A percentile compares a stretch with the other conserved stretches of the same genome.
These are phyloP conservation scores for Asterella californica DNA, from an alignment of 225 moss, liverwort and hornwort genomes.

Conservation along the genomic window DNA sequence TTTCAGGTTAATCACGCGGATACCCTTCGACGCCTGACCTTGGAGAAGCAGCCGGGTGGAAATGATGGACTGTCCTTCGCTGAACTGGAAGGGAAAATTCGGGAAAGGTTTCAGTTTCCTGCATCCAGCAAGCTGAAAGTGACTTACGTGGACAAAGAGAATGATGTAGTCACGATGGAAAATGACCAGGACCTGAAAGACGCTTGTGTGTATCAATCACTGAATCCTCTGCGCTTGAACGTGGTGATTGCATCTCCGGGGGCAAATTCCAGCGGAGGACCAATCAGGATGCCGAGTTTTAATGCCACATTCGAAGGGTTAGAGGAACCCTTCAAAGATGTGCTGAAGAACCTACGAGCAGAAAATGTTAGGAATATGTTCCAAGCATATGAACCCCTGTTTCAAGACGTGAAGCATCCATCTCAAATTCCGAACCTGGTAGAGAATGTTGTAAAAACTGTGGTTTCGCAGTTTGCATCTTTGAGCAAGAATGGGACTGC, in stretches of 20 bases:
- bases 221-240: constrained; percentile 74
- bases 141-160: constrained; percentile 65
- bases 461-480: neutral
- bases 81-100: constrained; percentile 54
- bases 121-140: constrained; percentile 43
- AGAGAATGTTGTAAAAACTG: neutral
- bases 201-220: constrained; percentile 55
- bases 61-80: constrained; percentile 40
- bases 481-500: neutral
- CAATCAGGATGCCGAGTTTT: neutral
- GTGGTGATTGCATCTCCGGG: constrained; percentile 29
- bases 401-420: constrained; percentile 4
- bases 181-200: constrained; percentile 61
- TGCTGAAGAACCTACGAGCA: neutral
- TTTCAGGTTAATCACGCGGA: constrained; percentile 66
- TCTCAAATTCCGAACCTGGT: constrained; percentile 9
- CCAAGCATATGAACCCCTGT: constrained; percentile 8
- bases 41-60: constrained; percentile 29
- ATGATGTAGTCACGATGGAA: constrained; percentile 75
- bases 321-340: neutral
- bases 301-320: neutral
- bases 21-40: constrained; percentile 61
- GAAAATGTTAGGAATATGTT: neutral
- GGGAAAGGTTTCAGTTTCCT: constrained; percentile 59
- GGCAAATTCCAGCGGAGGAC: neutral